Base-by-base conservation (phyloP, 495 filamentous ascomycete genomes). In the Extremus antarcticus region DNA sequence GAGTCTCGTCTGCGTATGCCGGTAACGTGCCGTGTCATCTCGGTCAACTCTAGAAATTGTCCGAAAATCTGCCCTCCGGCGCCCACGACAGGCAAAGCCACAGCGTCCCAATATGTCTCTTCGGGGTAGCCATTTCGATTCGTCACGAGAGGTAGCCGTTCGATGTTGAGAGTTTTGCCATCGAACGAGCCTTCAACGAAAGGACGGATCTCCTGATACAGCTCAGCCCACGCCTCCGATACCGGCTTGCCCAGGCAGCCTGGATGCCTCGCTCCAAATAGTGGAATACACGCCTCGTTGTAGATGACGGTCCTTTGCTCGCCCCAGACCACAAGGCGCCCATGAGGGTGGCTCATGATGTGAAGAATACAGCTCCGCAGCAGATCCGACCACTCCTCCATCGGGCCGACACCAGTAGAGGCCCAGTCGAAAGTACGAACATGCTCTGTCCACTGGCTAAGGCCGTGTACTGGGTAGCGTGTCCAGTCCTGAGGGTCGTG, bases 281-380 rank as follows among this genome's bases (percentile, higher is more conserved):
- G 63, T 2, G 75, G 57, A 23, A 84, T 76, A 63, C 85, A 86
- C 9, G 82, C 80, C 59, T 86, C 81, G 62, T 87, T 87, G 64
- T 87, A 87, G 32, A 87, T 79, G 17, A 81, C 76, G 16, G 78
- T 74, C 39, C 76, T 70, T 21, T 85, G 77, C 13, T 68, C 63
- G 7, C 83, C 83, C 83, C 83, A 87, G 65, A 85, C 83, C 69
- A 87, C 76, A 2, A 81, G 79, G 7, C 79, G 77, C n/a, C 83
- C 83, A 67, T 85, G 77, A 20, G 83, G 83, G 55, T 78, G 81
- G 2, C 76, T 79, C 83, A 87, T 85, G 41, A 86, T 78, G 39
- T 84, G 59, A 35, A 67, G 65, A 43, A 78, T 77, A 75, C 80
- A 78, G 25, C 74, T 71, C 25, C 83, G 73, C 24, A 87, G 66